Evolutionary conservation across 2,329 filamentous ascomycete species (phyloP).

Genomic region (Ophiobolus disseminans): DNA sequence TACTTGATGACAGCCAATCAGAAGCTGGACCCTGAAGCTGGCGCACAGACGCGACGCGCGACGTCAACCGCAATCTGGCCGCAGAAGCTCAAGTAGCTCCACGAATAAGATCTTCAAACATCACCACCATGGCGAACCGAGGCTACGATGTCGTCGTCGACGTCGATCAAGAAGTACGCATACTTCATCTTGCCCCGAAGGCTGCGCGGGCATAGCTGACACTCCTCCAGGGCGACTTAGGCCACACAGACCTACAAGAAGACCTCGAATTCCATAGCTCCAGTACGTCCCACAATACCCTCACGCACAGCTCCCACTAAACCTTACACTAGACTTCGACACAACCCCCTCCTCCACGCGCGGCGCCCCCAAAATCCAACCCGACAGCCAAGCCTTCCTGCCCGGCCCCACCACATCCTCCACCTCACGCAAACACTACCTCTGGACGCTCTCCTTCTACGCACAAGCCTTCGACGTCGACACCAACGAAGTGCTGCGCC

Average conservation of each 20-base stretch:
- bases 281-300: slow-evolving; percentile 54
- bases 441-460: slow-evolving; percentile 94
- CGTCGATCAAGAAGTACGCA: slow-evolving; percentile 86
- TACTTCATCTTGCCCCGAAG: neutral
- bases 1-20: slow-evolving; percentile 13
- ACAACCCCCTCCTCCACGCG: slow-evolving; percentile 62
- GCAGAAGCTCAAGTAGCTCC: slow-evolving; percentile 34
- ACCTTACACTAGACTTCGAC: slow-evolving; percentile 67
- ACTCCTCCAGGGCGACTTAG: slow-evolving; percentile 80
- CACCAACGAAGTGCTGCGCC: slow-evolving; percentile 83
- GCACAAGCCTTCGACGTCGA: slow-evolving; percentile 99
- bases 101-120: slow-evolving; percentile 16
- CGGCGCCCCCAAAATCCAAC: slow-evolving; percentile 53
- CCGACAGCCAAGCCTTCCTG: slow-evolving; percentile 52
- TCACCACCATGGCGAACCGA: slow-evolving; percentile 71
- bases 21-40: slow-evolving; percentile 31
- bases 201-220: slow-evolving; percentile 17
- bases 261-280: slow-evolving; percentile 99
- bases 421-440: slow-evolving; percentile 72
- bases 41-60: slow-evolving; percentile 31
- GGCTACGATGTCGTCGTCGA: slow-evolving; percentile 99
- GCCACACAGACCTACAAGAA: slow-evolving; percentile 96
- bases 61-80: slow-evolving; percentile 46
- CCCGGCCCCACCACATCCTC: slow-evolving; percentile 37
- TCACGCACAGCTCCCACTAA: neutral